Conservation (phyloP, 306 rosid species). For the Pachyrhizus erosus region DNA sequence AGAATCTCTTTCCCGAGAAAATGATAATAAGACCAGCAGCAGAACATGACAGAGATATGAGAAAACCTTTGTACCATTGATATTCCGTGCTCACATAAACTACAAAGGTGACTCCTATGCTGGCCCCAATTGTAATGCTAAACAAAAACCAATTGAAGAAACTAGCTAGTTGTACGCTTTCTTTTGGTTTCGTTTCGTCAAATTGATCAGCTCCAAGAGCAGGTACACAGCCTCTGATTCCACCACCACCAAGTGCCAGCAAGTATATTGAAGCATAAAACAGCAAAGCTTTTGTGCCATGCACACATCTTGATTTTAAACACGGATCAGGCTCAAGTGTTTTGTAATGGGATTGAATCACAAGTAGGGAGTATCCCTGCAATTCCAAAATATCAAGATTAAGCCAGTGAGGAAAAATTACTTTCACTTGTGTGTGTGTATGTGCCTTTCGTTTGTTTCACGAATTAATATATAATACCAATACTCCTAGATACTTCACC, state of each 20-base stretch:
- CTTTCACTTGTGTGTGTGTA: not conserved
- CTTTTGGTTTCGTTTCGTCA: slow-evolving; percentile 52
- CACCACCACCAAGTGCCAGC: slow-evolving; percentile 67
- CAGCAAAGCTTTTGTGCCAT: slow-evolving; percentile 53
- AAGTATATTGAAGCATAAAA: slow-evolving; percentile 57
- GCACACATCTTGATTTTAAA: slow-evolving; percentile 49
- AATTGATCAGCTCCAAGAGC: slow-evolving; percentile 70
- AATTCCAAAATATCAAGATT: slow-evolving; percentile 18
- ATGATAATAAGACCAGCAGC: slow-evolving; percentile 50
- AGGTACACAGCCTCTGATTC: slow-evolving; percentile 64
- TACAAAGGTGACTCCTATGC: slow-evolving; percentile 59
- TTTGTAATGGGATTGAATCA: slow-evolving; percentile 53
- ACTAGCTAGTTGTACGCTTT: slow-evolving; percentile 48
- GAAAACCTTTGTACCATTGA: slow-evolving; percentile 57
- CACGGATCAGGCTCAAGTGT: slow-evolving; percentile 61
- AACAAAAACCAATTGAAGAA: slow-evolving; percentile 70
- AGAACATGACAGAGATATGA: slow-evolving; percentile 55
- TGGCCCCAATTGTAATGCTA: slow-evolving; percentile 55
- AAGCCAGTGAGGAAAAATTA: not conserved
- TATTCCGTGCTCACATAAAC: slow-evolving; percentile 53
- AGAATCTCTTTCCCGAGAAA: slow-evolving; percentile 54
- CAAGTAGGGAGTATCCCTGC: slow-evolving; percentile 58
- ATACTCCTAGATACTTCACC: no score
- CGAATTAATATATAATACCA: no score
- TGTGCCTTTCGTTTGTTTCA: not conserved